phyloP scores from a whole-genome alignment of 805 yeast genomes.

The Candida berthetii region DNA sequence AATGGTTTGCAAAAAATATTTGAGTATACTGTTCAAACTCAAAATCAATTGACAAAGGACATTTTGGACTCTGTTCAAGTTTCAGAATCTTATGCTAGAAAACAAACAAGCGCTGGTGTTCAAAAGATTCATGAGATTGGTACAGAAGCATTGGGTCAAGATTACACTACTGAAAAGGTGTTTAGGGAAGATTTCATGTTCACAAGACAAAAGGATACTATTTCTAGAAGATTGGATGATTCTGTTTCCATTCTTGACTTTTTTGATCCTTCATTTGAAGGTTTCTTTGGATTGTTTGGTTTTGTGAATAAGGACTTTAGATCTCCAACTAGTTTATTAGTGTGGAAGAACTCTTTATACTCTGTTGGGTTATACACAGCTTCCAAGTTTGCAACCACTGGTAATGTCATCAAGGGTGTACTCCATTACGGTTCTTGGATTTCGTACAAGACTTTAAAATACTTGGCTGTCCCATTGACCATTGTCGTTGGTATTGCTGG shows the following conservation, averaged over 20 bases:
- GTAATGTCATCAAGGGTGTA: conserved; percentile 30
- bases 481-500: conserved; percentile 46
- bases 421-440: conserved; percentile 29
- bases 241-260: conserved; percentile 67
- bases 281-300: conserved; percentile 33
- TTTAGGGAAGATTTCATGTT: conserved; percentile 81
- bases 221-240: conserved; percentile 51
- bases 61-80: conserved; percentile 56
- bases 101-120: conserved; percentile 53
- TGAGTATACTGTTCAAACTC: conserved; percentile 66
- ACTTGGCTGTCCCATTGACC: conserved; percentile 47
- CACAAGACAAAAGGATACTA: conserved; percentile 59
- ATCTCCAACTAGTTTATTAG: conserved; percentile 17
- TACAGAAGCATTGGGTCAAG: conserved; percentile 54
- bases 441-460: conserved; percentile 30
- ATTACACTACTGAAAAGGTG: conserved; percentile 45
- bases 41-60: conserved; percentile 56
- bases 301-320: conserved; percentile 10
- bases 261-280: conserved; percentile 68
- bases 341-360: conserved; percentile 24
- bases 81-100: conserved; percentile 68
- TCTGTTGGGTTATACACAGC: conserved; percentile 22
- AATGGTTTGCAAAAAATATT: conserved; percentile 58
- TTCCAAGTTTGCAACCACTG: conserved; percentile 25
- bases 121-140: conserved; percentile 60